Percentiles rank a stretch among this genome's conserved stretches.
These are phyloP conservation scores for Houttuynia cordata DNA, from an alignment of 164 flowering plant genomes.

Conservation along the genomic window DNA sequence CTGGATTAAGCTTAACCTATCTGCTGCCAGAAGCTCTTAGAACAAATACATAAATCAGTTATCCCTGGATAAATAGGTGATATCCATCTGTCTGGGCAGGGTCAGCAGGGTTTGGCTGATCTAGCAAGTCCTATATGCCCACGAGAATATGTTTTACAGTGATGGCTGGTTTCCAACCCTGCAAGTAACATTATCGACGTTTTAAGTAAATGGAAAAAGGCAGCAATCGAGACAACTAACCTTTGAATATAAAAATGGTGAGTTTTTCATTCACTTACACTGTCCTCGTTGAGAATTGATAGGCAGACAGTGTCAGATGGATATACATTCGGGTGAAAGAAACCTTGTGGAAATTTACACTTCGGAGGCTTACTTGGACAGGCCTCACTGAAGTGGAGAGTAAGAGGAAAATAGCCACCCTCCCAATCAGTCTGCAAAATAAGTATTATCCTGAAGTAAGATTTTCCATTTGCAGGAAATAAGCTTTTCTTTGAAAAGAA, in stretches of 20 bases:
- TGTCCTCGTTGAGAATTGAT: slow-evolving; percentile 90
- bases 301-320: slow-evolving; percentile 97
- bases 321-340: slow-evolving; percentile 95
- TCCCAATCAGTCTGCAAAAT: slow-evolving; percentile 94
- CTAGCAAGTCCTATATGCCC: slow-evolving; percentile 88
- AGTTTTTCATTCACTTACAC: slow-evolving; percentile 39
- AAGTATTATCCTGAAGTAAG: background rate
- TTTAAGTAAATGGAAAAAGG: background rate
- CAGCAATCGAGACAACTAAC: background rate
- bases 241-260: background rate
- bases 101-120: slow-evolving; percentile 82
- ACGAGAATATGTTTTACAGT: slow-evolving; percentile 90
- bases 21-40: no score
- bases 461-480: background rate
- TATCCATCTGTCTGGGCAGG: slow-evolving; percentile 98
- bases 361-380: slow-evolving; percentile 97
- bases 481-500: background rate
- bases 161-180: slow-evolving; percentile 99
- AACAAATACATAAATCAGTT: background rate
- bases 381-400: slow-evolving; percentile 77
- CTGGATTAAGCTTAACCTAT: no score
- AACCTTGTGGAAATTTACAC: slow-evolving; percentile 88
- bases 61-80: slow-evolving; percentile 82
- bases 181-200: slow-evolving; percentile 4
- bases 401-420: slow-evolving; percentile 72